Percentiles rank a stretch among this genome's conserved stretches.
phyloP scores from a whole-genome alignment of 1,139 yeast species.

The Suhomyces anneliseae region DNA sequence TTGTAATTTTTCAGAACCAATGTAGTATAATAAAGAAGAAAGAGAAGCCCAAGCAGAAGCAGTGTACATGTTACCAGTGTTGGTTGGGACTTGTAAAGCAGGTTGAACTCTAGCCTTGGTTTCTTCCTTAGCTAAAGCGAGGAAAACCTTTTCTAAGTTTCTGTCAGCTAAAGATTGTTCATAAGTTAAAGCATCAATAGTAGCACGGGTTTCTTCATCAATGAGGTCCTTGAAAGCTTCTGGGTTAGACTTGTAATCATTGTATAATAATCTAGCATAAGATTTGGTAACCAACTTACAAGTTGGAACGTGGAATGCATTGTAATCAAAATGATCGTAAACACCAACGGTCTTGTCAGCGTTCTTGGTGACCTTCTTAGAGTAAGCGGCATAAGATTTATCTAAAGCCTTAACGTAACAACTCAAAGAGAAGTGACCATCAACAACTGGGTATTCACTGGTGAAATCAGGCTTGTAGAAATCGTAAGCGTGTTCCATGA shows the following conservation, averaged over 20 bases:
- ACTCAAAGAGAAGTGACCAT: slow-evolving; percentile 91
- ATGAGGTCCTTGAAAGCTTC: slow-evolving; percentile 50
- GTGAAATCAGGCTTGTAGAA: slow-evolving; percentile 98
- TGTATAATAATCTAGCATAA: slow-evolving; percentile 87
- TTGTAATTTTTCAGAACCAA: slow-evolving; percentile 71
- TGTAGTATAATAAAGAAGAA: slow-evolving; percentile 74
- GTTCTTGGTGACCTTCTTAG: slow-evolving; percentile 70
- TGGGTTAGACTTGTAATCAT: slow-evolving; percentile 78
- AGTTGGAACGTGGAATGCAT: slow-evolving; percentile 98
- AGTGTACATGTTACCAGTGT: slow-evolving; percentile 98
- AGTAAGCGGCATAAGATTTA: slow-evolving; percentile 78
- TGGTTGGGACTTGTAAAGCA: slow-evolving; percentile 84
- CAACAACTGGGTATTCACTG: slow-evolving; percentile 95
- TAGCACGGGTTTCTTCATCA: slow-evolving; percentile 56
- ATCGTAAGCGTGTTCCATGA: slow-evolving; percentile 96
- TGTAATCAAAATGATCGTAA: slow-evolving; percentile 79
- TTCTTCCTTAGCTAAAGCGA: slow-evolving; percentile 72
- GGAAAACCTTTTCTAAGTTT: slow-evolving; percentile 79
- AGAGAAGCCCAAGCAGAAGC: slow-evolving; percentile 91
- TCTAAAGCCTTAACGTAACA: slow-evolving; percentile 96
- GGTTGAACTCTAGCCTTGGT: slow-evolving; percentile 74
- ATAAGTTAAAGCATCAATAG: slow-evolving; percentile 61
- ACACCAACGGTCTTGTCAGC: slow-evolving; percentile 60
- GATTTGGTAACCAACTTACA: slow-evolving; percentile 94
- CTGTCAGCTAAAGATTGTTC: slow-evolving; percentile 80